Evolutionary conservation across 129 eudicot species (phyloP), one percentile per base, ranked within the genome.

Genomic region (Flaveria linearis): DNA sequence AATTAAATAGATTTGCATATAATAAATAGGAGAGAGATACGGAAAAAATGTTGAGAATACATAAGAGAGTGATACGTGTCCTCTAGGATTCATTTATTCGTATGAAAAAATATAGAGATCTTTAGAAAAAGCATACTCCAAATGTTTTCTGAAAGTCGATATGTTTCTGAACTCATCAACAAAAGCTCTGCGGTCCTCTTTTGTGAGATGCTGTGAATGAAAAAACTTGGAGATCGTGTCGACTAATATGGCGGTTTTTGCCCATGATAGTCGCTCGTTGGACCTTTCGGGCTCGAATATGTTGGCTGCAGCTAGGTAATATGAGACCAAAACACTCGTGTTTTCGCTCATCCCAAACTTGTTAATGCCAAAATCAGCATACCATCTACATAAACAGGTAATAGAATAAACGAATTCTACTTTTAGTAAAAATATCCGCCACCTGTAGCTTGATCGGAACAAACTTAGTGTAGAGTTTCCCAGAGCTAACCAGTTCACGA

Each of bases 251-350:
- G 85, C 30, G 0, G 93, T 92, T 77, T 92, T 92, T 18, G 93
- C 88, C 96, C 97, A 92, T 4, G 88, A 91, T 1, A 85, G 46
- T 26, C 97, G 80, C 78, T 80, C 86, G 4, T 22, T 71, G 10
- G 88, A 89, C 58, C 70, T 82, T 71, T 89, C 91, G 0, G 91
- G 92, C 82, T 89, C 96, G n/a, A 77, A 92, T 43, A 85, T 23
- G 63, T 84, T 89, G 0, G 96, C 85, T 2, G 86, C 76, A 13
- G 96, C 93, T 53, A 87, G 11, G 73, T 84, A 87, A 83, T 87
- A 89, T 0, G 87, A 52, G 8, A 84, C 49, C 46, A 92, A 75
- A 47, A 86, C 84, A 50, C 70, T 82, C 15, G 41, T 61, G 61
- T 71, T 63, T 53, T 84, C 83, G 72, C 69, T 57, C 7, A 58